These are phyloP conservation scores for Chaetothyriales sp. DNA, from an alignment of 2,329 filamentous ascomycete species.

Conservation along the genomic window DNA sequence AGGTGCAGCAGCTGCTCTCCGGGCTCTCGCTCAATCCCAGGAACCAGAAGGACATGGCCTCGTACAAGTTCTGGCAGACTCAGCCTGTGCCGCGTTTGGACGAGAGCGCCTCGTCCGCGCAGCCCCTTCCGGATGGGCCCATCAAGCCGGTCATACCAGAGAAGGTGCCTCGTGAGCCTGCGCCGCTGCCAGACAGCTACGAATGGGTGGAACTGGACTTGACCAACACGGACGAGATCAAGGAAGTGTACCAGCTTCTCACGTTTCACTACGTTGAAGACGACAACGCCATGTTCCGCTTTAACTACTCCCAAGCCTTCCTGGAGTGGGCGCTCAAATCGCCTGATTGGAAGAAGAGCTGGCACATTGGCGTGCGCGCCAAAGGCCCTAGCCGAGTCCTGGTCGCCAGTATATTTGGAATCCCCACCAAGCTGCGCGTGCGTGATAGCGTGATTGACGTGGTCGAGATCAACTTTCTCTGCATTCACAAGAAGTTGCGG, in stretches of 20 bases:
- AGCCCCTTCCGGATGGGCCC: constrained; percentile 58
- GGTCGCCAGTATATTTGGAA: constrained; percentile 89
- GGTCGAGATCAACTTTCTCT: constrained; percentile 96
- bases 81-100: constrained; percentile 82
- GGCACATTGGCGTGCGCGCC: constrained; percentile 88
- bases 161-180: constrained; percentile 63
- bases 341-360: constrained; percentile 84
- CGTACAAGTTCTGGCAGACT: constrained; percentile 97
- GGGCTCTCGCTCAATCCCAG: constrained; percentile 59
- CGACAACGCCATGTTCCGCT: constrained; percentile 90
- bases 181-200: constrained; percentile 65
- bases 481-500: constrained; percentile 94
- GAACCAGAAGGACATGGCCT: constrained; percentile 90
- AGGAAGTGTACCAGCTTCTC: constrained; percentile 83
- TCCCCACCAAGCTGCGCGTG: constrained; percentile 71
- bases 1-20: constrained; percentile 35
- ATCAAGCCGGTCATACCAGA: constrained; percentile 69
- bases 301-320: constrained; percentile 85
- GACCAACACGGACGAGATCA: constrained; percentile 59
- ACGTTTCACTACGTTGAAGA: constrained; percentile 96
- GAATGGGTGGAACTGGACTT: constrained; percentile 92
- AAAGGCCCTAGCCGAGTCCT: constrained; percentile 63
- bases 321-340: constrained; percentile 90
- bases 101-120: constrained; percentile 40
- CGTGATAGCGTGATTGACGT: constrained; percentile 61